Base-by-base conservation (phyloP, 2,329 filamentous ascomycete species). In the Tolypocladium album region DNA sequence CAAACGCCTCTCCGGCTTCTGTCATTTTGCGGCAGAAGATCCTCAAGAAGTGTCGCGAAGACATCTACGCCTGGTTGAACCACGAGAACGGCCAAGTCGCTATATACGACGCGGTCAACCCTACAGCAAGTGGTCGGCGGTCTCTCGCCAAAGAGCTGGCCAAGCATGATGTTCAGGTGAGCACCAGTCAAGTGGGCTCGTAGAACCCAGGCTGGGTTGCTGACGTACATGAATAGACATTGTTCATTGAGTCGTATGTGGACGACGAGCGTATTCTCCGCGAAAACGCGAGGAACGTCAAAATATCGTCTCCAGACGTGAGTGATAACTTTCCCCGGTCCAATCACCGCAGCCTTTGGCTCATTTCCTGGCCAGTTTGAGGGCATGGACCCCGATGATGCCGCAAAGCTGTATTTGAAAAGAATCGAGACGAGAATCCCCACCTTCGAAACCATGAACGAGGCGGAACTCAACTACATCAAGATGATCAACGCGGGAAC, bases 401-500 rank as follows among this genome's bases (percentile, higher is more conserved):
- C 94, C 3, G 92, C 96, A 38, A 88, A 90, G 69, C 86, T 97
- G 67, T 99, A 99, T 69, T 83, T 99, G 45, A 84, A 87, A 63
- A 87, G 94, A 57, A 97, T 99, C 70, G 87, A 91, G 64, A 88
- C 90, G 67, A 90, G 94, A 66, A 99, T 99, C 61, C 94, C 94
- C 24, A 88, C 93, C 61, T 99, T 96, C 67, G 92, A 99, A 76
- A 96, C 91, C 1, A 97, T 99, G 92, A 84, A 92, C 68, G 94
- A 99, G 73, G 82, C 83, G 38, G 92, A 97, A 65, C 82, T 99
- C 64, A 96, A 97, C 72, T 99, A 93, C 76, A 93, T 99, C 77
- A 97, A 96, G 78, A 97, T 99, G 93, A 96, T 97, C 72, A 99
- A 99, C 67, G 94, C 94, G 9, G 94, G 94, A 53, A 86, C 93